Base-by-base conservation (phyloP, 1,284 basidiomycete species). In the Rhodotorula sp. region DNA sequence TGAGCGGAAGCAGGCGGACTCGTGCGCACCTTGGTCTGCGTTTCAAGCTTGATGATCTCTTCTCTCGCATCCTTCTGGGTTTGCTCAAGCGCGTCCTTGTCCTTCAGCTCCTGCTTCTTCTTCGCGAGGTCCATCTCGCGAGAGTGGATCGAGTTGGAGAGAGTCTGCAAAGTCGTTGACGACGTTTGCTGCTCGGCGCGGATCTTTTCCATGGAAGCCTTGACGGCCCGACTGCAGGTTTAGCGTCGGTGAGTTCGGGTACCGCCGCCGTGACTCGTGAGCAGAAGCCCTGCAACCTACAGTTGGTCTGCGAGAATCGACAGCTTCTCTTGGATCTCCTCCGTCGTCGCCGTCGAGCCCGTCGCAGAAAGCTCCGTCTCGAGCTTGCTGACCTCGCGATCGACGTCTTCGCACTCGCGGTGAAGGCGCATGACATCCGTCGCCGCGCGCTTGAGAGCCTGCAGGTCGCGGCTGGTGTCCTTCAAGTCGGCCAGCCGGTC, bases 271-370 rank as follows among this genome's bases (percentile, higher is more conserved):
- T 6, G 5, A 4, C 2, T 2, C 26, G 18, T 31, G n/a, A 82
- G 3, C 0, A n/a, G 1, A 23, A 34, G 34, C 34, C 8, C 34
- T 34, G 34, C 5, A 29, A 60, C 89, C 78, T 75, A 96, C 93
- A 93, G 85, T 65, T 90, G 84, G 26, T 81, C 81, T 1, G 85
- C 84, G 48, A 93, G 78, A 7, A 82, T 81, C 65, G 90, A 87
- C 12, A 95, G 83, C 78, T 94, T 89, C 34, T 79, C 82, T 80
- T 96, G 91, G 4, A 97, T 89, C 64, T 94, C 92, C 62, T 93
- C 91, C 1, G 87, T 86, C 0, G 92, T 93, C 81, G 89, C 91
- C 10, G 87, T 86, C 20, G 89, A 90, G 3, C 93, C 93, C 6
- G 85, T 83, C 31, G 86, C 83, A 6, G 72, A 68, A 18, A 97